Percentiles rank a stretch among this genome's conserved stretches.
Evolutionary conservation across 179 eudicot species (phyloP).

Genomic region (Patellifolia procumbens): DNA sequence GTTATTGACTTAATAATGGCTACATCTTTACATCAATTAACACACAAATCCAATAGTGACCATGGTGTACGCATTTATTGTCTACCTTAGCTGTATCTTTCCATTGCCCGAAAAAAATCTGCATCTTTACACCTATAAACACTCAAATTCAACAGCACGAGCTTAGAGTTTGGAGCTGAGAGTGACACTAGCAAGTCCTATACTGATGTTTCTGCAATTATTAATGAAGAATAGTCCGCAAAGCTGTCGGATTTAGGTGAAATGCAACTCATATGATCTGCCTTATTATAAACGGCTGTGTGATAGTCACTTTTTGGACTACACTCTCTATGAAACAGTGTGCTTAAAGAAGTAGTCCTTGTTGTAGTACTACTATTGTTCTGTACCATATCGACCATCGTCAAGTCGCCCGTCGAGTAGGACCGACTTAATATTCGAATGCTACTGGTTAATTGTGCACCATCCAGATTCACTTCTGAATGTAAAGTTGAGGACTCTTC

Average conservation of each 20-base stretch:
- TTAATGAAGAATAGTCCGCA: conserved; percentile 12
- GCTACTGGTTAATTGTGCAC: neutral
- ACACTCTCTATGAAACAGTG: neutral
- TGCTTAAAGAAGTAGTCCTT: neutral
- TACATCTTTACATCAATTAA: too few species aligned
- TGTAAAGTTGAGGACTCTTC: conserved; percentile 13
- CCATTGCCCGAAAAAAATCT: neutral
- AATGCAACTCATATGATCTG: neutral
- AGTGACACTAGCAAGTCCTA: neutral
- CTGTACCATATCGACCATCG: neutral
- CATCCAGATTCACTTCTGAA: neutral
- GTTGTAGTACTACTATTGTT: neutral
- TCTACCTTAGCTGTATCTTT: too few species aligned
- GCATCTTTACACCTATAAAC: neutral
- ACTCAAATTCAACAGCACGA: neutral
- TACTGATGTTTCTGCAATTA: neutral
- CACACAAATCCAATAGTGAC: too few species aligned
- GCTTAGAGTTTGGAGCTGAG: neutral
- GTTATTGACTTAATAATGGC: too few species aligned
- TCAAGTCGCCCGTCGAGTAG: conserved; percentile 27
- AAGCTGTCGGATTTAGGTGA: conserved; percentile 15
- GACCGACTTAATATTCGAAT: neutral
- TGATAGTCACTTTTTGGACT: conserved; percentile 8
- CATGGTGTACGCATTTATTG: too few species aligned
- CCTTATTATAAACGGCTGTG: neutral